Base-by-base conservation (phyloP, 768 basidiomycete genomes). In the Boletus tomentosulus region DNA sequence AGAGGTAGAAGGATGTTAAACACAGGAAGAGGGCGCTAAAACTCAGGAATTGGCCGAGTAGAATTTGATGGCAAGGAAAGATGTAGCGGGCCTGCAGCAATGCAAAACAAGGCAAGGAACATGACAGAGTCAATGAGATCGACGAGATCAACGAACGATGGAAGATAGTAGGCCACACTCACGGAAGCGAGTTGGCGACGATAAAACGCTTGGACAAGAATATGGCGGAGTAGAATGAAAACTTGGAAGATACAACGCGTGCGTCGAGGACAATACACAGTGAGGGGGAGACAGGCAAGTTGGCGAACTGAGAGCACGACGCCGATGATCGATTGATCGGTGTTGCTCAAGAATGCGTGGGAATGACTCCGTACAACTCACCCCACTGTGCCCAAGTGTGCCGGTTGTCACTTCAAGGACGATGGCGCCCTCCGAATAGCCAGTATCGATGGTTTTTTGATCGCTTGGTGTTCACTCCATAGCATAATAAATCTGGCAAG, bases 351-450 rank as follows among this genome's bases (percentile, higher is more conserved):
- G 28, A 28, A 7, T 28, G 8, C 28, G 28, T 8, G 7, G 8
- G 28, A 27, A 28, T 68, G 67, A 27, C 1, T 37, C n/a, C n/a
- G n/a, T n/a, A n/a, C n/a, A n/a, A n/a, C n/a, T n/a, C n/a, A n/a
- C n/a, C n/a, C 12, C 16, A 4, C n/a, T n/a, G n/a, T n/a, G n/a
- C n/a, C n/a, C n/a, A n/a, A n/a, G 6, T 70, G 67, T 54, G 52
- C 62, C 6, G 38, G 43, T 25, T 56, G 68, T 27, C 35, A 2
- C 13, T 68, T 70, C 41, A n/a, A n/a, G n/a, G n/a, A n/a, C n/a
- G 31, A 28, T 0, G 4, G 50, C 0, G 64, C 45, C 19, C 0
- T 69, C 15, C 30, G 12, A 11, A 50, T 47, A 58, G 67, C 70
- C 16, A 50, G 62, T 56, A 12, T 30, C 6, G 5, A 13, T n/a